Evolutionary conservation across 768 basidiomycete species (phyloP).

Genomic region (Crassisporium funariophilum): DNA sequence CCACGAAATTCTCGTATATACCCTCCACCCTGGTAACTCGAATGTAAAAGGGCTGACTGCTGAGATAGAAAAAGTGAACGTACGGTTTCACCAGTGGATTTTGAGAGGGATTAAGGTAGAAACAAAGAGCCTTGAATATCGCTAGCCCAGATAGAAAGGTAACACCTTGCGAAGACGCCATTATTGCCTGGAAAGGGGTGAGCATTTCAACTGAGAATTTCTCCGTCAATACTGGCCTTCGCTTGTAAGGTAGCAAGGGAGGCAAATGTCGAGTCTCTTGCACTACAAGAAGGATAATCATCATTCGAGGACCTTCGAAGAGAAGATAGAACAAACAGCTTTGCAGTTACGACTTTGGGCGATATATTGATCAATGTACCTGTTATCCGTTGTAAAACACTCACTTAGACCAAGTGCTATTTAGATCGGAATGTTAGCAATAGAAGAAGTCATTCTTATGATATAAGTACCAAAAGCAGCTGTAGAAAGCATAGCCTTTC

Average conservation of each 20-base stretch:
- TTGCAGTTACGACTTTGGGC: conserved; percentile 13
- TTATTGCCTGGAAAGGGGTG: not conserved
- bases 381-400: not conserved
- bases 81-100: conserved; percentile 10
- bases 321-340: conserved; percentile 13
- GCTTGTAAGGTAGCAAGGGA: not conserved
- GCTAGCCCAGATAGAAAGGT: conserved; percentile 14
- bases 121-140: conserved; percentile 8
- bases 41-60: conserved; percentile 1
- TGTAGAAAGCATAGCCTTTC: conserved; percentile 15
- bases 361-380: not conserved
- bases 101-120: conserved; percentile 13
- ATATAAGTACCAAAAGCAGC: conserved; percentile 16
- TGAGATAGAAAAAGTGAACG: not conserved
- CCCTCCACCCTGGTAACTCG: too few relatives aligned
- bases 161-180: conserved; percentile 13
- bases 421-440: conserved; percentile 1
- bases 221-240: not conserved
- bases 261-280: not conserved
- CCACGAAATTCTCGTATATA: conserved; percentile 21
- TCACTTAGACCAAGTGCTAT: conserved; percentile 19
- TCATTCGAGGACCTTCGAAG: not conserved
- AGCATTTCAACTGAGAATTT: not conserved
- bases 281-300: not conserved
- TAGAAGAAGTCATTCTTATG: not conserved